These are phyloP conservation scores for Paramecium biaurelia DNA, from an alignment of 73 alveolate species.

Conservation along the genomic window DNA sequence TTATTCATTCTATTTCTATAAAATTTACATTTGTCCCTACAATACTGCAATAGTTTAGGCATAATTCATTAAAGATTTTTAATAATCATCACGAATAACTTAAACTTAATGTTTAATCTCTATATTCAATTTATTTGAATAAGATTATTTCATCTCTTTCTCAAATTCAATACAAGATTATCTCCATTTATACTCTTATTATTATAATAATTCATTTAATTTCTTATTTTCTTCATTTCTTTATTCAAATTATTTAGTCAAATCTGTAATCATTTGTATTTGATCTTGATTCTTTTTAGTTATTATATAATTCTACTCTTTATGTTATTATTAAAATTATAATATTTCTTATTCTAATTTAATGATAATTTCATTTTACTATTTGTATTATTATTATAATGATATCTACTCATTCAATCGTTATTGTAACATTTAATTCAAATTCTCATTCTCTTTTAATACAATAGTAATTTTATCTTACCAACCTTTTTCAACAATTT, in stretches of 20 bases:
- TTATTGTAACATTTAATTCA: neutral
- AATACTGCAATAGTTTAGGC: neutral
- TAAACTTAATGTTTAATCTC: neutral
- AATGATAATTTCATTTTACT: neutral
- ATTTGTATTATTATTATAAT: neutral
- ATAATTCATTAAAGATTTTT: neutral
- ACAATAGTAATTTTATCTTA: neutral
- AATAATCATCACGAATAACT: neutral
- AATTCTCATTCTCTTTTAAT: neutral
- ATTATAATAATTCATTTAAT: neutral
- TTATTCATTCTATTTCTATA: neutral
- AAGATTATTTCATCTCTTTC: slow-evolving; percentile 40
- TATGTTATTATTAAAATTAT: neutral
- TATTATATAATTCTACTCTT: neutral
- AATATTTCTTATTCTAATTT: slow-evolving; percentile 6
- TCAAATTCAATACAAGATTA: slow-evolving; percentile 16
- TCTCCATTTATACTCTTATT: slow-evolving; percentile 31
- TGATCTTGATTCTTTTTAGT: neutral
- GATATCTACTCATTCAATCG: neutral
- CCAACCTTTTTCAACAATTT: neutral
- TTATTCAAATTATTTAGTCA: neutral
- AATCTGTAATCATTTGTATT: neutral
- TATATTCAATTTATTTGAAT: slow-evolving; percentile 1
- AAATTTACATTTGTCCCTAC: neutral
- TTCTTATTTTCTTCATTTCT: neutral